These are phyloP conservation scores for Aspergillus hiratsukae DNA, from an alignment of 2,329 filamentous ascomycete genomes.

Conservation along the genomic window DNA sequence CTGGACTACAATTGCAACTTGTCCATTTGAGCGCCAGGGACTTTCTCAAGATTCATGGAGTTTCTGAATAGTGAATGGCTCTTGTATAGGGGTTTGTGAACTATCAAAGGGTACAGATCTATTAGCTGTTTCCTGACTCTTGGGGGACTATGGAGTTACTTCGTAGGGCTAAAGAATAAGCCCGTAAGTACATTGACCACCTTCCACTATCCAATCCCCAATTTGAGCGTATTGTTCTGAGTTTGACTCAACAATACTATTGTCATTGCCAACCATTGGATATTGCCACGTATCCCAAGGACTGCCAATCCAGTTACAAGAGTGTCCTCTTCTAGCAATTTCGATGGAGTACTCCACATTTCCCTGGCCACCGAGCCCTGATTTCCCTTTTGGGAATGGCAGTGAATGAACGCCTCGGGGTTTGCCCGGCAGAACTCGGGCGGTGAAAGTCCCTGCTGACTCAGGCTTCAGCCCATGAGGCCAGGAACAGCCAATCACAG, in stretches of 20 bases:
- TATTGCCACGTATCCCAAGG: constrained; percentile 6
- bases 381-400: neutral
- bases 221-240: neutral
- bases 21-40: too few species aligned
- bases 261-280: neutral
- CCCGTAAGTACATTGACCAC: neutral
- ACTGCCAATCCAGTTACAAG: constrained; percentile 4
- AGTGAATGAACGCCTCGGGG: constrained; percentile 1
- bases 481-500: constrained; percentile 30
- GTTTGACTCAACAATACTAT: neutral
- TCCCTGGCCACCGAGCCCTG: neutral
- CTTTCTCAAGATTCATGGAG: too few species aligned
- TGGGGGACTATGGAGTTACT: neutral
- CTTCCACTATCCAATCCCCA: too few species aligned
- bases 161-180: neutral
- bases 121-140: neutral
- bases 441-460: constrained; percentile 24
- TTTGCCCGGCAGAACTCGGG: constrained; percentile 16
- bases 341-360: constrained; percentile 18
- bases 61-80: too few species aligned
- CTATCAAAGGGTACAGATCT: too few species aligned
- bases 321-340: constrained; percentile 27
- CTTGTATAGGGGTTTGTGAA: too few species aligned
- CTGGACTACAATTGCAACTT: too few species aligned
- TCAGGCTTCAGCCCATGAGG: constrained; percentile 15